A percentile compares a stretch with the other conserved stretches of the same genome.
Evolutionary conservation across 2,329 filamentous ascomycete species (phyloP).

Genomic region (Amauroascus niger): DNA sequence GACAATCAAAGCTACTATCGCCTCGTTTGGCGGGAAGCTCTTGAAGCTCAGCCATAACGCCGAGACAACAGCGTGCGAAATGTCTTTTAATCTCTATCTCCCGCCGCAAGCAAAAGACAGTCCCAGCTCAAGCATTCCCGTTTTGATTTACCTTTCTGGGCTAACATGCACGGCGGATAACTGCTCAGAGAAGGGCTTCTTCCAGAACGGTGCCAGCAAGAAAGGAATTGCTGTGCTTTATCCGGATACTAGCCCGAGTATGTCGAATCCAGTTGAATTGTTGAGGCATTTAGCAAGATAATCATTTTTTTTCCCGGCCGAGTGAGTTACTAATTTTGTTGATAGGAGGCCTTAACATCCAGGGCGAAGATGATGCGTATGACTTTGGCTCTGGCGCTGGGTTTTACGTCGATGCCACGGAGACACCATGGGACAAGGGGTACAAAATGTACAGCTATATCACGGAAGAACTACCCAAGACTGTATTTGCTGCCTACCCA

Average conservation of each 20-base stretch:
- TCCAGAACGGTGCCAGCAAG: conserved; percentile 70
- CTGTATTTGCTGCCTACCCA: conserved; percentile 62
- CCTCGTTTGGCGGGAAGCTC: conserved; percentile 86
- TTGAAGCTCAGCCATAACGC: conserved; percentile 87
- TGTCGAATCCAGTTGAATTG: conserved; percentile 21
- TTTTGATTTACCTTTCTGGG: conserved; percentile 88
- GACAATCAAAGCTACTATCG: conserved; percentile 79
- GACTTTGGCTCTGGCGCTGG: conserved; percentile 89
- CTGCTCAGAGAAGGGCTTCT: conserved; percentile 70
- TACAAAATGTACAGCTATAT: conserved; percentile 97
- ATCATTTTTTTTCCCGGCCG: neutral
- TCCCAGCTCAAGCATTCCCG: conserved; percentile 56
- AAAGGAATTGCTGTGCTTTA: conserved; percentile 86
- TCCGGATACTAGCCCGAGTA: conserved; percentile 87
- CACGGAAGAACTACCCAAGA: conserved; percentile 70
- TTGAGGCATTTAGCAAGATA: too few species aligned
- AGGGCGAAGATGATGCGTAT: conserved; percentile 76
- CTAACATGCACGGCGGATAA: conserved; percentile 89
- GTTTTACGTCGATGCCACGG: conserved; percentile 86
- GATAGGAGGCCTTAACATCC: conserved; percentile 61
- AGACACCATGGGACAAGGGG: conserved; percentile 60
- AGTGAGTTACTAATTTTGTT: neutral
- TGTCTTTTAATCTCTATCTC: conserved; percentile 87
- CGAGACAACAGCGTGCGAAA: conserved; percentile 67
- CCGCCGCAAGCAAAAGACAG: conserved; percentile 56